These are phyloP conservation scores for Dissoconium aciculare DNA, from an alignment of 2,329 filamentous ascomycete species.

Conservation along the genomic window DNA sequence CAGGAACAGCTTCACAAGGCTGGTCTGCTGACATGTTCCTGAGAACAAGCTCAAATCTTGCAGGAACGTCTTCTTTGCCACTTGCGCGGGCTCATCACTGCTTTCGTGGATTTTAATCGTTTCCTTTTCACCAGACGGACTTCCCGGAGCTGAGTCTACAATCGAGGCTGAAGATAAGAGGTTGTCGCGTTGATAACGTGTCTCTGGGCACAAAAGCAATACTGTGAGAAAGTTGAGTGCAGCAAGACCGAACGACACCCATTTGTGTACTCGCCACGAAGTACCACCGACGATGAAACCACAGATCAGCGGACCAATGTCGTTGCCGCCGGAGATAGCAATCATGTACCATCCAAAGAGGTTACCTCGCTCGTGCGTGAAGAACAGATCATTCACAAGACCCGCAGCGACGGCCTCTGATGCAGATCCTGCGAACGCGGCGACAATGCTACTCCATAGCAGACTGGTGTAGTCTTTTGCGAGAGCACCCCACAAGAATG, in stretches of 20 bases:
- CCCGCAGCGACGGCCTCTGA: slow-evolving; percentile 32
- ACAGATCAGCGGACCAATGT: slow-evolving; percentile 27
- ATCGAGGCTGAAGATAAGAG: slow-evolving; percentile 1
- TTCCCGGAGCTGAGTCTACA: slow-evolving; percentile 1
- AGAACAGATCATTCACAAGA: slow-evolving; percentile 24
- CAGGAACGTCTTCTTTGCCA: slow-evolving; percentile 22
- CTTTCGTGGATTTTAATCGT: not conserved
- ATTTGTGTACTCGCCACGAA: slow-evolving; percentile 30
- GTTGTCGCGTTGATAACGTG: slow-evolving; percentile 21
- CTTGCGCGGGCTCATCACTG: slow-evolving; percentile 5
- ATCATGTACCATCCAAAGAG: slow-evolving; percentile 28
- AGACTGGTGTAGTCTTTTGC: slow-evolving; percentile 29
- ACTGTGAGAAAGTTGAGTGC: slow-evolving; percentile 25
- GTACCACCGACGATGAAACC: slow-evolving; percentile 28
- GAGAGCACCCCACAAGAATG: slow-evolving; percentile 34
- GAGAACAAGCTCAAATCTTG: slow-evolving; percentile 25
- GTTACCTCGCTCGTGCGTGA: slow-evolving; percentile 23
- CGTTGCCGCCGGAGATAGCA: slow-evolving; percentile 28
- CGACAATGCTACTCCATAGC: slow-evolving; percentile 33
- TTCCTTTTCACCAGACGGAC: slow-evolving; percentile 2
- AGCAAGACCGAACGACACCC: slow-evolving; percentile 22
- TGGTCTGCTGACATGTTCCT: slow-evolving; percentile 19
- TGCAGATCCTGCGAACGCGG: slow-evolving; percentile 31
- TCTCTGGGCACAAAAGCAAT: slow-evolving; percentile 26
- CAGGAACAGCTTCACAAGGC: slow-evolving; percentile 24